Percentiles rank a stretch among this genome's conserved stretches.
phyloP scores from a whole-genome alignment of 2,329 filamentous ascomycete genomes.

The Pseudogymnoascus sp. region DNA sequence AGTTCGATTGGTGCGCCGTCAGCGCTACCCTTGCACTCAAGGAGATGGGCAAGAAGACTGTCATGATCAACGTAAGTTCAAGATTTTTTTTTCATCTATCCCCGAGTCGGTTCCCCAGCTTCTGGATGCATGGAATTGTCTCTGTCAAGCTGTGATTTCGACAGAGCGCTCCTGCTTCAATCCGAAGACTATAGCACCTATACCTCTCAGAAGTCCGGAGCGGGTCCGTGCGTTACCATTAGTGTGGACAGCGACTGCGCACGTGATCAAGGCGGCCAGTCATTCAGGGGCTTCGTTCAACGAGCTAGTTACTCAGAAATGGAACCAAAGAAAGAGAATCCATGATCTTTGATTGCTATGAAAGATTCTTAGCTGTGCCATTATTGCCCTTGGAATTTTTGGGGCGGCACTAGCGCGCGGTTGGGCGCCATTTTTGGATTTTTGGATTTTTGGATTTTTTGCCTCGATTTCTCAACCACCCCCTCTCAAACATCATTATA shows the following conservation, averaged over 20 bases:
- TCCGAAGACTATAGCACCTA: neutral
- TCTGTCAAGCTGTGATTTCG: slow-evolving; percentile 2
- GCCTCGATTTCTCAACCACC: slow-evolving; percentile 4
- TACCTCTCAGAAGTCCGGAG: neutral
- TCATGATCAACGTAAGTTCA: slow-evolving; percentile 77
- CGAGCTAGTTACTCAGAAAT: neutral
- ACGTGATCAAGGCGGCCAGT: neutral
- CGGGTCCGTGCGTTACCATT: neutral
- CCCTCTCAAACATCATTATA: neutral
- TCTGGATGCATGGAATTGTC: neutral
- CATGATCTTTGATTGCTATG: neutral
- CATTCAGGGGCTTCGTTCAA: neutral
- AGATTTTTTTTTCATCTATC: neutral
- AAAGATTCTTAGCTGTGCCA: neutral
- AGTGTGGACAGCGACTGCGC: neutral
- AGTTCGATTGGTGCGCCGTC: slow-evolving; percentile 98
- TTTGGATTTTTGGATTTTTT: slow-evolving; percentile 4
- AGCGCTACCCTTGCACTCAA: slow-evolving; percentile 77
- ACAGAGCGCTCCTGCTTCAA: neutral
- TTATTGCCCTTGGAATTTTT: neutral
- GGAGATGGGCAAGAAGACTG: slow-evolving; percentile 87
- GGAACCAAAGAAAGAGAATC: neutral
- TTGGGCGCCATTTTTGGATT: neutral
- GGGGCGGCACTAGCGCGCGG: neutral
- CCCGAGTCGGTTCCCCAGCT: slow-evolving; percentile 7